These are phyloP conservation scores for Chrysophaeum taylorii DNA, from an alignment of 352 stramenopile species.

Conservation along the genomic window DNA sequence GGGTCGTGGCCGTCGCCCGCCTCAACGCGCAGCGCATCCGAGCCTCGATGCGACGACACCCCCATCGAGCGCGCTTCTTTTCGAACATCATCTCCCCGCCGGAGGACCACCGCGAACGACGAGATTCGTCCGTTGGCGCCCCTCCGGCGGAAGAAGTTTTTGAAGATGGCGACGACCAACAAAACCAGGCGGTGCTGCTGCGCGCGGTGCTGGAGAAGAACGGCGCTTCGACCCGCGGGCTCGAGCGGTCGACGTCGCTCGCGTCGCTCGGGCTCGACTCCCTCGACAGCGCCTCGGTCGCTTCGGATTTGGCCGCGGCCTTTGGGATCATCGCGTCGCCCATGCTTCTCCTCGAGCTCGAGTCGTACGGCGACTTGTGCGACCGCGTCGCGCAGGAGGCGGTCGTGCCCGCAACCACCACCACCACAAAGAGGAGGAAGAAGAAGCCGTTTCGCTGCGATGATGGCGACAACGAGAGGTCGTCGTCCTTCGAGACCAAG, in stretches of 20 bases:
- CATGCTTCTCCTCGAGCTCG: conserved; percentile 4
- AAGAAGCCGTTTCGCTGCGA: background rate
- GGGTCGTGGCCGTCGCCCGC: conserved; percentile 9
- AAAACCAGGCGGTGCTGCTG: background rate
- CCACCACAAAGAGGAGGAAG: background rate
- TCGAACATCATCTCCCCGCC: background rate
- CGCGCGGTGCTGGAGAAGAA: background rate
- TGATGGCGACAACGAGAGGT: background rate
- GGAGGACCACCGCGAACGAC: background rate
- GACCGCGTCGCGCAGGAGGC: background rate
- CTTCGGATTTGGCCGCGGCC: background rate
- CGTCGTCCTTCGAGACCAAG: background rate
- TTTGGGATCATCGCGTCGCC: background rate
- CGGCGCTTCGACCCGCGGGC: background rate
- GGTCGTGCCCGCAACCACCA: background rate
- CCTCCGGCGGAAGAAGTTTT: background rate
- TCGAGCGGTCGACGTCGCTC: background rate
- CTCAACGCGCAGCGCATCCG: background rate
- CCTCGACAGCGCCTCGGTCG: background rate
- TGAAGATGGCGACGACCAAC: background rate
- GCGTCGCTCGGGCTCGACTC: background rate
- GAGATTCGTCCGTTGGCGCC: background rate
- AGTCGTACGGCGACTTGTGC: background rate
- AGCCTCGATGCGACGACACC: background rate
- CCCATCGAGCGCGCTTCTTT: background rate